Conservation (phyloP, 164 flowering plant genomes). For the Aristolochia californica region DNA sequence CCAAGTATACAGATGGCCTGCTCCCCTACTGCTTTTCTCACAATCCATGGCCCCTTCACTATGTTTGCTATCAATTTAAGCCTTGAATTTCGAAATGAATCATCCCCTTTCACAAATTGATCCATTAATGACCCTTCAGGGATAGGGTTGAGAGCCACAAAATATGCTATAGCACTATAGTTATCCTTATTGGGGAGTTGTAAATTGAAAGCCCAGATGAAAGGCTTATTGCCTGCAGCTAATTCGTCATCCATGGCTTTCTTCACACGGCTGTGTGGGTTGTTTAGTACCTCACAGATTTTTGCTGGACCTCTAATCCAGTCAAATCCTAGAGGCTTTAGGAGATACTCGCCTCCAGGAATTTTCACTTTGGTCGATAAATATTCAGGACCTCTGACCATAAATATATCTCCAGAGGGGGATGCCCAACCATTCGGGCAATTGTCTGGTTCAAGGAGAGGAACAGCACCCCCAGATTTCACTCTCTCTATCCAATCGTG, state of each 20-base stretch:
- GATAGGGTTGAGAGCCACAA: conserved; percentile 40
- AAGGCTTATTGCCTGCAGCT: conserved; percentile 44
- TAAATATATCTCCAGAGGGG: conserved; percentile 65
- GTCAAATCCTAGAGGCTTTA: conserved; percentile 80
- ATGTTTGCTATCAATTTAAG: conserved; percentile 87
- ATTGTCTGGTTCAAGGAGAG: conserved; percentile 54
- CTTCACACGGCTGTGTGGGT: conserved; percentile 57
- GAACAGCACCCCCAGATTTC: conserved; percentile 68
- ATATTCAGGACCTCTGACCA: conserved; percentile 87
- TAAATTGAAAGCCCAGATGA: conserved; percentile 85
- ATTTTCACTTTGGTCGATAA: conserved; percentile 56
- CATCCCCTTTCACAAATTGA: conserved; percentile 71
- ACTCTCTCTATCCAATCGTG: conserved; percentile 48
- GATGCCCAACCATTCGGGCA: conserved; percentile 80
- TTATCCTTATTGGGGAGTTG: conserved; percentile 81
- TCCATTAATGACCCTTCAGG: conserved; percentile 65
- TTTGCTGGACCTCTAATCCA: conserved; percentile 77
- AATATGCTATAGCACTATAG: conserved; percentile 71
- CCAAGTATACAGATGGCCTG: conserved; percentile 89
- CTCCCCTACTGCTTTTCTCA: conserved; percentile 85
- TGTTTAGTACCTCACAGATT: conserved; percentile 43
- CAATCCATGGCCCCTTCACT: conserved; percentile 95
- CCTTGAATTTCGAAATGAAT: conserved; percentile 57
- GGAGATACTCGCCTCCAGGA: conserved; percentile 70
- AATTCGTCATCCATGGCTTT: conserved; percentile 46